A percentile compares a stretch with the other conserved stretches of the same genome.
phyloP scores from a whole-genome alignment of 2,329 filamentous ascomycete genomes.

The Botrytis medusae region DNA sequence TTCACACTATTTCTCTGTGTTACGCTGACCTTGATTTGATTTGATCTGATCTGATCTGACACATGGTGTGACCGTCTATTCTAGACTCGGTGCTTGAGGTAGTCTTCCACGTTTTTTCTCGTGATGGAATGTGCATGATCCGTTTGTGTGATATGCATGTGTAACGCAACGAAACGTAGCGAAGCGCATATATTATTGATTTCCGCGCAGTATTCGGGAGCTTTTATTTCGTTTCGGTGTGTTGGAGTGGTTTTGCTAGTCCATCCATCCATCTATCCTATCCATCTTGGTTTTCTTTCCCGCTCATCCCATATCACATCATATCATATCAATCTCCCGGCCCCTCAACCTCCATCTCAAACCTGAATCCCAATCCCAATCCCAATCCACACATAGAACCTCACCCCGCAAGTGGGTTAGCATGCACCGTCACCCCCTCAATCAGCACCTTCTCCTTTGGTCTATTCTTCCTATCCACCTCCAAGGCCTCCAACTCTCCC shows the following conservation, averaged over 20 bases:
- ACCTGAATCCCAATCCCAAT: neutral
- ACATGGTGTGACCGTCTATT: neutral
- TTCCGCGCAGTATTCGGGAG: neutral
- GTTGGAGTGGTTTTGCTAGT: neutral
- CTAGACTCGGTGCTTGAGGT: neutral
- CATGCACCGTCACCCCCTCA: slow-evolving; percentile 70
- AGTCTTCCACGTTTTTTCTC: neutral
- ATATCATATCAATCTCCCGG: neutral
- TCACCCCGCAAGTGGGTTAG: slow-evolving; percentile 1
- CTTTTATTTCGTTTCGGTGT: neutral
- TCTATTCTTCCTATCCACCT: slow-evolving; percentile 75
- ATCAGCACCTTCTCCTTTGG: slow-evolving; percentile 68
- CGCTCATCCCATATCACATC: neutral
- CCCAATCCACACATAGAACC: neutral
- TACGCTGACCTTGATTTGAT: neutral
- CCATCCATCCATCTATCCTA: neutral
- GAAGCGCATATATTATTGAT: neutral
- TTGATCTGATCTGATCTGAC: neutral
- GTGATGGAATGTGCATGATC: neutral
- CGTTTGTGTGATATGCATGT: neutral
- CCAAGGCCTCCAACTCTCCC: slow-evolving; percentile 67
- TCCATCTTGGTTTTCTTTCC: neutral
- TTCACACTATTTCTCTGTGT: neutral
- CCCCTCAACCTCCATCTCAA: neutral
- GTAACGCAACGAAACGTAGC: neutral